Evolutionary conservation across 106 monocot species (phyloP).

Genomic region (Triglochin maritima): DNA sequence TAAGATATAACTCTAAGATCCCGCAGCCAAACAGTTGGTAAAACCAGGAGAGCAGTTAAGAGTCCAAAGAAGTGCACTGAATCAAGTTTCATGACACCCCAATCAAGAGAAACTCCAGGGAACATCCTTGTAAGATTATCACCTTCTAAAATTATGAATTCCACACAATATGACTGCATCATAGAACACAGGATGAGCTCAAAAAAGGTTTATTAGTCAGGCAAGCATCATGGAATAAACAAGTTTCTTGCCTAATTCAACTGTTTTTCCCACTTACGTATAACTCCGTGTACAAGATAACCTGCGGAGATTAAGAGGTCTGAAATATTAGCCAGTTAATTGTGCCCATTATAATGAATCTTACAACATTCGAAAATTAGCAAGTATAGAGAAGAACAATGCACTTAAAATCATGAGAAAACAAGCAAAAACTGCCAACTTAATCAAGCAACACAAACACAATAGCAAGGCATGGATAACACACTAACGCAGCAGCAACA

Average conservation of each 20-base stretch:
- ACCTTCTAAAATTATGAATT: constrained; percentile 92
- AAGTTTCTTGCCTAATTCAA: too few species aligned
- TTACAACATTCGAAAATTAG: too few species aligned
- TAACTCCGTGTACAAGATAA: constrained; percentile 76
- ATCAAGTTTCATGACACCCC: constrained; percentile 55
- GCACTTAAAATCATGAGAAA: too few species aligned
- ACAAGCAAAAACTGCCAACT: too few species aligned
- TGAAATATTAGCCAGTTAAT: too few species aligned
- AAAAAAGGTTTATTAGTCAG: too few species aligned
- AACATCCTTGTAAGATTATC: constrained; percentile 84
- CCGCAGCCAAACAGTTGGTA: constrained; percentile 74
- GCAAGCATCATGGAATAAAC: too few species aligned
- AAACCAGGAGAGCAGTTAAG: constrained; percentile 63
- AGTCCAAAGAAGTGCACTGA: constrained; percentile 64
- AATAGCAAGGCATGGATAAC: too few species aligned
- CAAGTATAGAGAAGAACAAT: too few species aligned
- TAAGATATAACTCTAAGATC: constrained; percentile 74
- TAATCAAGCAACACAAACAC: too few species aligned
- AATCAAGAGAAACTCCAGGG: constrained; percentile 47
- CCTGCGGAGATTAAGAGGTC: constrained; percentile 28
- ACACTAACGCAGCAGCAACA: too few species aligned
- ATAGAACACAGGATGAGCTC: not conserved
- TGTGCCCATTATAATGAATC: too few species aligned
- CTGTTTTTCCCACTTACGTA: constrained; percentile 56
- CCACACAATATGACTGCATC: constrained; percentile 90